Evolutionary conservation across 179 eudicot species (phyloP).

Genomic region (Amaranthus tricolor): DNA sequence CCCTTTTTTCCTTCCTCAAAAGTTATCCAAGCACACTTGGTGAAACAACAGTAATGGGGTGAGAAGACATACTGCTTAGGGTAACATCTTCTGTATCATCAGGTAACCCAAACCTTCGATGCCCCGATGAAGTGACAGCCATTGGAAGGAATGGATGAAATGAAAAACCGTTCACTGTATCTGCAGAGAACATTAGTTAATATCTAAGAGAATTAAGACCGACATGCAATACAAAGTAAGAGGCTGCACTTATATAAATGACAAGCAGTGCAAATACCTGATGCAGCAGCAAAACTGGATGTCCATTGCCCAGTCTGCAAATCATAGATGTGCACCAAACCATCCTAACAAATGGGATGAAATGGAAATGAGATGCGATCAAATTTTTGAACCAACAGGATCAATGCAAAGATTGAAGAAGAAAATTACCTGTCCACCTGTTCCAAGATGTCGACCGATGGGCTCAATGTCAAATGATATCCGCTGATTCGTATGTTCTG

Average conservation of each 20-base stretch:
- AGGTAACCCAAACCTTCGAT: constrained; percentile 64
- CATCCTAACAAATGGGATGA: constrained; percentile 55
- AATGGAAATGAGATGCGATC: not conserved
- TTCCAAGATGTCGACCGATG: constrained; percentile 79
- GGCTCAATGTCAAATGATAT: constrained; percentile 92
- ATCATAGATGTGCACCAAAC: constrained; percentile 85
- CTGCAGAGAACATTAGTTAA: constrained; percentile 38
- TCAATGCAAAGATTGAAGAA: not conserved
- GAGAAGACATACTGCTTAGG: constrained; percentile 46
- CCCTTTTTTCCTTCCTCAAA: no score
- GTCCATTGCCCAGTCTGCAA: constrained; percentile 97
- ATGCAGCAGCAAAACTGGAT: constrained; percentile 90
- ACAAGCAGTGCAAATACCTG: constrained; percentile 41
- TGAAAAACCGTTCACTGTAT: constrained; percentile 80
- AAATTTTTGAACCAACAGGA: not conserved
- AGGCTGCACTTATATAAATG: not conserved
- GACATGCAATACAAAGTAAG: not conserved
- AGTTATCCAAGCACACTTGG: not conserved
- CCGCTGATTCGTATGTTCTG: constrained; percentile 89
- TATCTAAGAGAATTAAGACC: not conserved
- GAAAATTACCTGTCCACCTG: constrained; percentile 87
- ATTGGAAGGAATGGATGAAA: constrained; percentile 93
- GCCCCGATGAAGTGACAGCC: constrained; percentile 95
- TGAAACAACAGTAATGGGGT: constrained; percentile 2
- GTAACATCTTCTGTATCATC: constrained; percentile 44